Evolutionary conservation across 345 rosid genomes (phyloP), one percentile per base, ranked within the genome.

Genomic region (Melaleuca quinquenervia): DNA sequence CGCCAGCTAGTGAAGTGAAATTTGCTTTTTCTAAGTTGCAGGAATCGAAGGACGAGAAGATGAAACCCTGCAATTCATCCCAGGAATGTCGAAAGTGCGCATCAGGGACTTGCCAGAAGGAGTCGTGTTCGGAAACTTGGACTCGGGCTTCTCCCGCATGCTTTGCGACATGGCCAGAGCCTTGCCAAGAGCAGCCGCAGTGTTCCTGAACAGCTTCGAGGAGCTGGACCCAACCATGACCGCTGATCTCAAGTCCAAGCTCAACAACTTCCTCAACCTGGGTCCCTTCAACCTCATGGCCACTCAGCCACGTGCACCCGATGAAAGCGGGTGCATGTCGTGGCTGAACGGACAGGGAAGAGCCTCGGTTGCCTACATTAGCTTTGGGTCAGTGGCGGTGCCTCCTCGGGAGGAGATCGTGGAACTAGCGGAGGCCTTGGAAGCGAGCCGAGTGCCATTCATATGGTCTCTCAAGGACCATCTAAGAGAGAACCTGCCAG

Each of bases 201-300:
- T 92, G 6, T 87, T 88, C 84, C 54, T 92, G 1, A 92, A 92
- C 85, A 83, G 90, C 16, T 92, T 91, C 70, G 90, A 90, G 84
- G 91, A 88, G 32, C 82, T 91, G 22, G 94, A 92, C 36, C 92
- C 87, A 2, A 70, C 24, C 20, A 83, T 83, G 14, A 90, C 91
- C 18, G 64, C 29, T 10, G 88, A 91, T 41, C 84, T 91, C 32
- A 89, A 88, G 45, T 88, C 92, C 83, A 88, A 86, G 50, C 82
- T 91, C 86, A 89, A 85, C 18, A 58, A 11, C 56, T 84, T 88
- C 56, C 88, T 91, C 45, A 76, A 62, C 82, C 87, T 90, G 20
- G 93, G 92, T 44, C 93, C 94, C 64, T 58, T 87, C 86, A 84
- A 87, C 86, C 60, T 89, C 44, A 5, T 89, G 8, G 85, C 87